Percentiles rank a stretch among this genome's conserved stretches.
Evolutionary conservation across 345 rosid genomes (phyloP).

Genomic region (Syzygium aromaticum): DNA sequence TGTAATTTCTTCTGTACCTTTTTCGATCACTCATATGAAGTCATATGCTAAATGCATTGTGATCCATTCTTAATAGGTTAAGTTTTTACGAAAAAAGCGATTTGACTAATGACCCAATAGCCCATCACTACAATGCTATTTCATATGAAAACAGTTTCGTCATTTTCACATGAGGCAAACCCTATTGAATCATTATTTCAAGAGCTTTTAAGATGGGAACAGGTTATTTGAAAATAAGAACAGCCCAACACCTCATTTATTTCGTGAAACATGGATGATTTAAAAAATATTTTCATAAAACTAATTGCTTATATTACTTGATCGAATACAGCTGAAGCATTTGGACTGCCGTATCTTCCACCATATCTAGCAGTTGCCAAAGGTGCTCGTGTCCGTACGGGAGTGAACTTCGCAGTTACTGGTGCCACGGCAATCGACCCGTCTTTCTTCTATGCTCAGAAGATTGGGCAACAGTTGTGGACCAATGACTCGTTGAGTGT

Average conservation of each 20-base stretch:
- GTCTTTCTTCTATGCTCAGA: conserved; percentile 16
- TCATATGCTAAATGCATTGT: conserved; percentile 19
- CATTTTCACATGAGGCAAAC: not conserved
- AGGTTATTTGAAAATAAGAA: not conserved
- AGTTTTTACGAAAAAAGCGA: not conserved
- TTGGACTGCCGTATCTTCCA: not conserved
- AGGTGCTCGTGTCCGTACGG: not conserved
- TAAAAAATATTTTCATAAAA: too few relatives aligned
- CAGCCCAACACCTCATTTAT: not conserved
- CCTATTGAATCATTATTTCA: not conserved
- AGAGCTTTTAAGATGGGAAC: not conserved
- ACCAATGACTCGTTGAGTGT: conserved; percentile 33
- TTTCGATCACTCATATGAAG: not conserved
- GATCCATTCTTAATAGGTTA: conserved; percentile 25
- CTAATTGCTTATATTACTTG: too few relatives aligned
- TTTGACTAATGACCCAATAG: not conserved
- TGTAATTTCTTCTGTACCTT: not conserved
- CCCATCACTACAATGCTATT: not conserved
- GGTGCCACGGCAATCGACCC: conserved; percentile 49
- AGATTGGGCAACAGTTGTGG: conserved; percentile 18
- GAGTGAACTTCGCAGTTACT: conserved; percentile 53
- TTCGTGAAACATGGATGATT: too few relatives aligned
- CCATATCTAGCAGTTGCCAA: not conserved
- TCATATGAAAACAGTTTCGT: not conserved
- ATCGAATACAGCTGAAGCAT: not conserved